Base-by-base conservation (phyloP, 352 stramenopile genomes). In the Phytophthora tentaculata region DNA sequence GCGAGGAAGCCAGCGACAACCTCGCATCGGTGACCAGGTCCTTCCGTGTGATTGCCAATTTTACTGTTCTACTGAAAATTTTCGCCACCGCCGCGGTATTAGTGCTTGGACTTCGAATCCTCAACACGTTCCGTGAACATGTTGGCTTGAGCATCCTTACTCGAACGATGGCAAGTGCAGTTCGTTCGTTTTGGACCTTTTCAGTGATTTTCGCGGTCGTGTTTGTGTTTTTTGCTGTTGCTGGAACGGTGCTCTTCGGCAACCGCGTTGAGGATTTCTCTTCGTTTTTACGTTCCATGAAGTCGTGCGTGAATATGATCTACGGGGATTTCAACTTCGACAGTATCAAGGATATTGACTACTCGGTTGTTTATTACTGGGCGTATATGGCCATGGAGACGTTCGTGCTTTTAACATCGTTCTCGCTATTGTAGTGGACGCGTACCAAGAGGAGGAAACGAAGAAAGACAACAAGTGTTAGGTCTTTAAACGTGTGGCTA, bases 331-430 rank as follows among this genome's bases (percentile, higher is more conserved):
- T 92, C 28, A 77, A 90, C 67, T 89, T 84, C 51, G 51, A 68
- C 10, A 77, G 57, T 0, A 86, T 90, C 49, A 68, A 80, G 51
- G 59, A 81, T 54, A 54, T 87, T 12, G 61, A 88, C 55, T 69
- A 73, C 20, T 77, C 78, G 0, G 77, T 87, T 50, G 52, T 86
- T 10, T 92, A 81, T 69, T 92, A 92, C 62, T 90, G 81, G 84
- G 43, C 52, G 9, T 88, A 87, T 63, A 88, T 92, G 76, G 52
- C 88, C 16, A 69, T 89, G 28, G 76, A 87, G 64, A 84, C 73
- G 20, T 82, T 92, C 48, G 71, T 90, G 24, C 69, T 92, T 24
- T 71, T 92, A 92, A 88, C 49, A 90, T 92, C 63, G 83, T 90
- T 64, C 75, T 92, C 10, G 84, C 81, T n/a, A 90, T 92, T 47